Percentiles rank a stretch among this genome's conserved stretches.
phyloP scores from a whole-genome alignment of 1,284 basidiomycete genomes.

The Pyrrhoderma lamaoense region DNA sequence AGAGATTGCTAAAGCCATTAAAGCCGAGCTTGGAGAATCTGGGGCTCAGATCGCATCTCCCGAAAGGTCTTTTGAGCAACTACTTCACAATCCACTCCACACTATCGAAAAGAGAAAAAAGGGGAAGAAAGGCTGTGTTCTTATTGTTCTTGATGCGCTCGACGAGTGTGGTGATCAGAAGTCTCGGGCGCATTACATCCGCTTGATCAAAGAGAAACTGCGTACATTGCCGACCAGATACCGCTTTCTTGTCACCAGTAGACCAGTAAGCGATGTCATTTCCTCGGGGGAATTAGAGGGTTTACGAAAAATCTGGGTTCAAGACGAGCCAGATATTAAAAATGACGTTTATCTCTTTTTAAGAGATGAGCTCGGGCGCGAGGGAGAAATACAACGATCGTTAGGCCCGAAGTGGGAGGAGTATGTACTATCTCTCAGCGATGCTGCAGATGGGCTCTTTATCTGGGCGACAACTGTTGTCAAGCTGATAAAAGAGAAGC shows the following conservation, averaged over 20 bases:
- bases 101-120: no score
- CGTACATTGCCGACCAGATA: not conserved
- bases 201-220: not conserved
- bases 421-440: constrained; percentile 20
- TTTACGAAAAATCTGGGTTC: no score
- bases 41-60: not conserved
- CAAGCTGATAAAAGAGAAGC: constrained; percentile 11
- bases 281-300: no score
- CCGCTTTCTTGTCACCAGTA: constrained; percentile 1
- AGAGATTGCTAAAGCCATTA: not conserved
- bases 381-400: not conserved
- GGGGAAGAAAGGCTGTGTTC: not conserved
- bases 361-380: no score
- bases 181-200: not conserved
- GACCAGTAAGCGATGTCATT: no score
- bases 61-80: not conserved
- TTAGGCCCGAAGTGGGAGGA: not conserved
- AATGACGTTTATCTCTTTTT: no score
- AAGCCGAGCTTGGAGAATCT: not conserved
- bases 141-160: constrained; percentile 3
- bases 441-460: constrained; percentile 24
- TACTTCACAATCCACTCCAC: not conserved
- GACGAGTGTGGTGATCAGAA: constrained; percentile 8
- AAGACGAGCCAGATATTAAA: no score
- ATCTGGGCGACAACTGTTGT: constrained; percentile 27